phyloP scores from a whole-genome alignment of 179 eudicot species.

The Silene noctiflora region DNA sequence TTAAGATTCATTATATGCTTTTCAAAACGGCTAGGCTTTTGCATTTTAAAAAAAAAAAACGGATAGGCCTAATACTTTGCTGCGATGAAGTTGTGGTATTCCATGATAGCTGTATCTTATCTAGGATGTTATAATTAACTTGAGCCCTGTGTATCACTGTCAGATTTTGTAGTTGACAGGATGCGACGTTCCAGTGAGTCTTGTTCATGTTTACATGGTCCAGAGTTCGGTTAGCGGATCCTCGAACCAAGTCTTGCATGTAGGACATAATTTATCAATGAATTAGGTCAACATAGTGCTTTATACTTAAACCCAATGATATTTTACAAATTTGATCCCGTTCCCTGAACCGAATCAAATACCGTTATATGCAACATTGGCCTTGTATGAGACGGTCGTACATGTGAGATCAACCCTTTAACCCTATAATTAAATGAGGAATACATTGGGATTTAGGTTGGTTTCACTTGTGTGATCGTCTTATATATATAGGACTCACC shows the following conservation, averaged over 20 bases:
- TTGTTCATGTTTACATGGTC: neutral
- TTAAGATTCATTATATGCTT: constrained; percentile 8
- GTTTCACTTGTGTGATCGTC: neutral
- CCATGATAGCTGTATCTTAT: constrained; percentile 6
- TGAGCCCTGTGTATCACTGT: neutral
- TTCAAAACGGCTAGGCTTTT: neutral
- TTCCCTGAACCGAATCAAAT: too few relatives aligned
- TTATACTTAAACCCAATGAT: neutral
- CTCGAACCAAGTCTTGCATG: neutral
- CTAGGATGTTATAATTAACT: neutral
- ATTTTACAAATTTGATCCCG: neutral
- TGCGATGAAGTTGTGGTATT: neutral
- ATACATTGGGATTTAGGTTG: neutral
- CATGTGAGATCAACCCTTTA: neutral
- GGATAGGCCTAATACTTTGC: neutral
- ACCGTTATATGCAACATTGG: neutral
- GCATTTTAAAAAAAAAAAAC: neutral
- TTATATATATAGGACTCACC: neutral
- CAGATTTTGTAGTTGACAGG: neutral
- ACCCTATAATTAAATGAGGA: neutral
- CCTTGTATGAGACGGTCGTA: neutral
- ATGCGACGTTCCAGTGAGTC: neutral
- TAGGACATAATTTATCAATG: neutral
- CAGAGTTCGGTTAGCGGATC: neutral
- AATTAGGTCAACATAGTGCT: neutral